Percentiles rank a stretch among this genome's conserved stretches.
phyloP scores from a whole-genome alignment of 306 rosid genomes.

The Quercus ilex region DNA sequence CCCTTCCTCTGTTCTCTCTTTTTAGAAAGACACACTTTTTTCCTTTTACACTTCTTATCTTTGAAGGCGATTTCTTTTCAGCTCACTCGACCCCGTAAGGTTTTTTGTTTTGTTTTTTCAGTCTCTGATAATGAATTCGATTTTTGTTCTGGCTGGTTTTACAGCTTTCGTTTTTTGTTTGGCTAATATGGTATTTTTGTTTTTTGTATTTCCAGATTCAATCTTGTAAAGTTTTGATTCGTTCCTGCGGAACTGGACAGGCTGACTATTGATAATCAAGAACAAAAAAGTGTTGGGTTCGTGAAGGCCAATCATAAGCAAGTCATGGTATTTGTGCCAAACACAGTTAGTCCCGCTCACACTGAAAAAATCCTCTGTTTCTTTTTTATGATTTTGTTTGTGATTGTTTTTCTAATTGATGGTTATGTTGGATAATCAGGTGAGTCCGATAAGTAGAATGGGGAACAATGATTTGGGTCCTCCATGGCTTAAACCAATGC shows the following conservation, averaged over 20 bases:
- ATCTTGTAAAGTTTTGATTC: background rate
- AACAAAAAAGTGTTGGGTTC: background rate
- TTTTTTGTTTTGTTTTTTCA: background rate
- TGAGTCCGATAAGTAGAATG: conserved; percentile 31
- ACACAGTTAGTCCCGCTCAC: background rate
- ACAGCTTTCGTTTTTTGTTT: background rate
- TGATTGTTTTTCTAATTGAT: background rate
- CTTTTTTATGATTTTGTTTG: background rate
- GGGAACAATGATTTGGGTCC: conserved; percentile 23
- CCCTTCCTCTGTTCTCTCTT: background rate
- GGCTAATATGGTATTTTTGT: background rate
- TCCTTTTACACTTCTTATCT: background rate
- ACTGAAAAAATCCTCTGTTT: background rate
- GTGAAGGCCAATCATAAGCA: background rate
- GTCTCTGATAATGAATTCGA: background rate
- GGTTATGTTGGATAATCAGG: conserved; percentile 4
- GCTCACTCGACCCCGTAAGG: background rate
- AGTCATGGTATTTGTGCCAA: conserved; percentile 4
- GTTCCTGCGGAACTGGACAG: background rate
- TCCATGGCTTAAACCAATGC: conserved; percentile 41
- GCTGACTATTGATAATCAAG: background rate
- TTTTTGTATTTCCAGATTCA: background rate
- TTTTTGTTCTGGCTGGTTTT: background rate
- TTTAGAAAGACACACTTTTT: background rate
- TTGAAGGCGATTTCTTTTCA: background rate